Base-by-base conservation (phyloP, 192 early-diverging fungal species). In the Entomortierella chlamydospora region DNA sequence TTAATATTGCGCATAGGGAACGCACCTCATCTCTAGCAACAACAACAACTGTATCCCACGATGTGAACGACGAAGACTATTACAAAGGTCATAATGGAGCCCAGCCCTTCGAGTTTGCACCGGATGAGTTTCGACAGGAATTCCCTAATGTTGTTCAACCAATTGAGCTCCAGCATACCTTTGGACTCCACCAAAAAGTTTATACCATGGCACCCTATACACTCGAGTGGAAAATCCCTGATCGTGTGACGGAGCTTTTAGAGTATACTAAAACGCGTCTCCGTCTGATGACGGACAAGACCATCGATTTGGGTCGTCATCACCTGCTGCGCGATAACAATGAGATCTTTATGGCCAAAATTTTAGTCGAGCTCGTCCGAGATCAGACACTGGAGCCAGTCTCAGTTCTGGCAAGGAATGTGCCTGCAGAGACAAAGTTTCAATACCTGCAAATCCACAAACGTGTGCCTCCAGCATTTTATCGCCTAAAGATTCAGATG, bases 401-500 rank as follows among this genome's bases (percentile, higher is more conserved):
- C 33, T 42, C 66, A 1, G 60, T 63, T 20, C 23, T 77, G 28
- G 65, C 65, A 1, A 67, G 65, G 34, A 68, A 77, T 31, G 47
- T 77, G 13, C 73, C 61, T 42, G 65, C 54, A 39, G 73, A 77
- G 53, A 77, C 73, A 20, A 61, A 31, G 18, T 77, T 77, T 39
- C 66, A 63, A 28, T 68, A 63, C 37, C 33, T 68, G 4, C 64
- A 68, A 23, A 77, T 77, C 42, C 65, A 63, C 12, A 65, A 77
- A 23, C 66, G 61, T 37, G 73, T 77, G 18, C 65, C 45, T 4
- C 53, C 37, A 5, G 66, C 51, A 8, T 77, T 68, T 33, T 77
- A 77, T 58, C 73, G 73, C 11, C 54, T 77, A 18, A 55, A 41
- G 25, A 60, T 77, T 15, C 73, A 68, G 45, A 77, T 77, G 73